These are phyloP conservation scores for Penicillium sp. DNA, from an alignment of 2,329 filamentous ascomycete genomes.

Conservation along the genomic window DNA sequence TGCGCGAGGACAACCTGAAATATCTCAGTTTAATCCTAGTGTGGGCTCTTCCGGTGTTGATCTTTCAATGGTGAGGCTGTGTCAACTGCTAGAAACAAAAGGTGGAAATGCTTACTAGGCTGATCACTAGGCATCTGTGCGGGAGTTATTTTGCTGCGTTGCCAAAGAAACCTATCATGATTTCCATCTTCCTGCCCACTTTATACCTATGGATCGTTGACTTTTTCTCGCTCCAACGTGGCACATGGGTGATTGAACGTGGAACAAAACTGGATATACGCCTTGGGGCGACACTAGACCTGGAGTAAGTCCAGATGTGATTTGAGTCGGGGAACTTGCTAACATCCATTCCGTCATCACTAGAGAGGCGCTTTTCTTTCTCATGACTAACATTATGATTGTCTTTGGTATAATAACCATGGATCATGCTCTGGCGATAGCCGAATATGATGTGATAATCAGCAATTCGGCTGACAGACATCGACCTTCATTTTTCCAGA, in stretches of 20 bases:
- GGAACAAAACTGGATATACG: slow-evolving; percentile 67
- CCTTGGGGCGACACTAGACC: slow-evolving; percentile 62
- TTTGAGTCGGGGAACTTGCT: neutral
- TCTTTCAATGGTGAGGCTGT: slow-evolving; percentile 58
- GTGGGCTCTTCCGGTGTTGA: slow-evolving; percentile 67
- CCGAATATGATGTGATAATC: slow-evolving; percentile 42
- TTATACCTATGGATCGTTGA: slow-evolving; percentile 73
- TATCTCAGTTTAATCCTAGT: slow-evolving; percentile 70
- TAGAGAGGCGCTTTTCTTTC: slow-evolving; percentile 70
- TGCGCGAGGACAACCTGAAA: slow-evolving; percentile 37
- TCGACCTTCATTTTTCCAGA: slow-evolving; percentile 24
- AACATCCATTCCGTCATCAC: neutral
- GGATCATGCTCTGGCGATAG: slow-evolving; percentile 67
- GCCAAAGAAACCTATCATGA: slow-evolving; percentile 16
- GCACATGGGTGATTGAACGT: slow-evolving; percentile 70
- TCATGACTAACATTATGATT: slow-evolving; percentile 68
- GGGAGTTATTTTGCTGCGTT: neutral
- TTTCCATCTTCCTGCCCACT: slow-evolving; percentile 63
- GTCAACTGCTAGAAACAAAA: slow-evolving; percentile 34
- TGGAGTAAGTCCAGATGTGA: slow-evolving; percentile 51
- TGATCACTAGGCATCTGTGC: neutral
- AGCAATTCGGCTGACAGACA: neutral
- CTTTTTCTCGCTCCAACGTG: slow-evolving; percentile 64
- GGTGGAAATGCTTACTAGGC: neutral
- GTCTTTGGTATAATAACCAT: slow-evolving; percentile 69